A percentile compares a stretch with the other conserved stretches of the same genome.
Evolutionary conservation across 2,329 filamentous ascomycete genomes (phyloP).

Genomic region (Colletotrichum gloeosporioides): DNA sequence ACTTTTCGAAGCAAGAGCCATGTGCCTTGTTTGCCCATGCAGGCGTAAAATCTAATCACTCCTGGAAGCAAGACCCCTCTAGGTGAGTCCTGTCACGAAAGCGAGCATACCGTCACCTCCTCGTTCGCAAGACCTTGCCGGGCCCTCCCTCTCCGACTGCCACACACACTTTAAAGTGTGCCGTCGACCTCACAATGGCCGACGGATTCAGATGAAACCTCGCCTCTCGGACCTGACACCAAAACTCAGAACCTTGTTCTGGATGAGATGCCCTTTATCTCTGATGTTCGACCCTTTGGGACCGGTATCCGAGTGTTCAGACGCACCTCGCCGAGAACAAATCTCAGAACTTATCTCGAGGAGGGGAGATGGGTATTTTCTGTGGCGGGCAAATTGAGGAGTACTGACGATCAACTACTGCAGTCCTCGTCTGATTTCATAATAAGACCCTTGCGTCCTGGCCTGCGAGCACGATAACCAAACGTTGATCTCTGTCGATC

Average conservation of each 20-base stretch:
- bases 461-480: background rate
- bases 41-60: background rate
- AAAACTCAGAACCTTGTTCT: background rate
- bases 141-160: background rate
- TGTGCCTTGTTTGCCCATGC: background rate
- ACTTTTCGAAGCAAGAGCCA: background rate
- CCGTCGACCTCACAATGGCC: background rate
- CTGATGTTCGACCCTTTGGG: background rate
- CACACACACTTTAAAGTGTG: background rate
- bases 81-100: background rate
- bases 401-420: background rate
- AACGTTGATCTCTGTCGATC: slow-evolving; percentile 2
- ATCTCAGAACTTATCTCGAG: background rate
- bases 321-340: background rate
- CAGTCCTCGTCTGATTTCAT: background rate
- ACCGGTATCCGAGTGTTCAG: background rate
- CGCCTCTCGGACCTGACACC: background rate
- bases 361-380: background rate
- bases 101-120: background rate
- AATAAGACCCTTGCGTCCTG: background rate
- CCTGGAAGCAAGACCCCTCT: background rate
- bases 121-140: background rate
- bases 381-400: background rate
- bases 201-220: slow-evolving; percentile 10
- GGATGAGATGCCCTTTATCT: background rate